A percentile compares a stretch with the other conserved stretches of the same genome.
phyloP scores from a whole-genome alignment of 83 land plant genomes.

The Picea mariana region DNA sequence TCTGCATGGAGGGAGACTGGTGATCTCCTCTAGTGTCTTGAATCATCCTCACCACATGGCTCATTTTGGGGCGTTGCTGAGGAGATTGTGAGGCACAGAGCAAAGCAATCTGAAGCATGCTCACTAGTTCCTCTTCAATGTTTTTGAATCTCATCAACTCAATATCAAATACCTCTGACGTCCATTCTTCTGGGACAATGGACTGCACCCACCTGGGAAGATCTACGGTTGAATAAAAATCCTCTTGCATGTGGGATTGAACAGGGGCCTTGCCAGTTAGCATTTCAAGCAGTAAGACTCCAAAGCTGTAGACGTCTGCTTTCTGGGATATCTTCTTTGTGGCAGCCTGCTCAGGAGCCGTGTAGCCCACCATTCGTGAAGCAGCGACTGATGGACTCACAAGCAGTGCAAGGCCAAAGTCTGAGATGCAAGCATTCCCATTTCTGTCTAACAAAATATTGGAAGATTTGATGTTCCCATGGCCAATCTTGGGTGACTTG shows the following conservation, averaged over 20 bases:
- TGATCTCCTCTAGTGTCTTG: conserved; percentile 33
- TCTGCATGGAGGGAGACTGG: conserved; percentile 11
- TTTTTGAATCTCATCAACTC: conserved; percentile 35
- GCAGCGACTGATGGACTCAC: conserved; percentile 35
- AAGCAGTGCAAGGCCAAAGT: conserved; percentile 70
- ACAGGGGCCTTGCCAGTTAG: conserved; percentile 70
- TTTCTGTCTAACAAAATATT: conserved; percentile 76
- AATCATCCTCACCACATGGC: conserved; percentile 44
- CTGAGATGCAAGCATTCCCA: conserved; percentile 70
- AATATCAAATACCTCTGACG: conserved; percentile 52
- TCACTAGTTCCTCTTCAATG: conserved; percentile 36
- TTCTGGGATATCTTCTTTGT: conserved; percentile 32
- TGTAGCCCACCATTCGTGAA: conserved; percentile 34
- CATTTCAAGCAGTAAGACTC: conserved; percentile 73
- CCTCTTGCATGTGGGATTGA: conserved; percentile 12
- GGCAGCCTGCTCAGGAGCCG: conserved; percentile 58
- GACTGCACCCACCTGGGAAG: conserved; percentile 48
- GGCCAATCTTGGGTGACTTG: conserved; percentile 56
- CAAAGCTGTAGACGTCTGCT: conserved; percentile 79
- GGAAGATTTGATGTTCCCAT: conserved; percentile 92
- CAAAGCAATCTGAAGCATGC: conserved; percentile 41
- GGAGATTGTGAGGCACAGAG: conserved; percentile 42
- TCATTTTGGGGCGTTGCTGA: conserved; percentile 42
- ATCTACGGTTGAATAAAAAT: conserved; percentile 24
- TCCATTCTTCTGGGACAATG: conserved; percentile 49